Conservation (phyloP, 202 grass and related monocot genomes). For the Hordeum pubiflorum region DNA sequence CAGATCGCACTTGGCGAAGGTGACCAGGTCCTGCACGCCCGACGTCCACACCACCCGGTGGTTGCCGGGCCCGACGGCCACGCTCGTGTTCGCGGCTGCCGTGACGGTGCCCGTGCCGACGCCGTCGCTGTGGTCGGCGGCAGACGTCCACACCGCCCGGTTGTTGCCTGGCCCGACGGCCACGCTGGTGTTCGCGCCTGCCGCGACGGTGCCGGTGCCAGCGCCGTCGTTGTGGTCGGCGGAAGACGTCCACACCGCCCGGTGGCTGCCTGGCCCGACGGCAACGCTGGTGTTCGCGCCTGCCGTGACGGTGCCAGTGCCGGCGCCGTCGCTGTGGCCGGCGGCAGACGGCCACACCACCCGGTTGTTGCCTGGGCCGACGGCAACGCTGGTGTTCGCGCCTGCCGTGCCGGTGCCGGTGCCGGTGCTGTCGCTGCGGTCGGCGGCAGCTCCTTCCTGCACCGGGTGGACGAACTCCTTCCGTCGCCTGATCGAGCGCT, state of each 20-base stretch:
- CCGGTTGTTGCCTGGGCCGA: not conserved
- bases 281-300: not conserved
- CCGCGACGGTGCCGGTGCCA: too few species aligned
- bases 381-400: not conserved
- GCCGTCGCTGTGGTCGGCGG: not conserved
- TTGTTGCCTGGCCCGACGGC: not conserved
- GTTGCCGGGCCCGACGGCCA: not conserved
- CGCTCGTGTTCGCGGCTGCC: not conserved
- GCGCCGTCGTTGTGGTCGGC: not conserved
- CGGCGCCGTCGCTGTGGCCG: not conserved
- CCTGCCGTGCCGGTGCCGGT: too few species aligned
- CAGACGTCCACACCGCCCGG: slow-evolving; percentile 20
- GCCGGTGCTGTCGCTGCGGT: not conserved
- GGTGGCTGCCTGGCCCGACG: not conserved
- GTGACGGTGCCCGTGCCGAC: too few species aligned
- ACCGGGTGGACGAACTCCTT: not conserved
- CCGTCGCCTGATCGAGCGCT: slow-evolving; percentile 17
- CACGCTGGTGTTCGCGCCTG: not conserved
- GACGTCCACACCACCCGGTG: slow-evolving; percentile 31
- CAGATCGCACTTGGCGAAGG: slow-evolving; percentile 49
- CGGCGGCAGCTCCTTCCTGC: not conserved
- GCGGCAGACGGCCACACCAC: slow-evolving; percentile 20
- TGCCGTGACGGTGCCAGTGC: too few species aligned
- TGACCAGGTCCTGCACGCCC: slow-evolving; percentile 26
- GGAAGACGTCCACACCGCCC: slow-evolving; percentile 23